Evolutionary conservation across 164 flowering plant species (phyloP), one percentile per base, ranked within the genome.

Genomic region (Nelumbo lutea): DNA sequence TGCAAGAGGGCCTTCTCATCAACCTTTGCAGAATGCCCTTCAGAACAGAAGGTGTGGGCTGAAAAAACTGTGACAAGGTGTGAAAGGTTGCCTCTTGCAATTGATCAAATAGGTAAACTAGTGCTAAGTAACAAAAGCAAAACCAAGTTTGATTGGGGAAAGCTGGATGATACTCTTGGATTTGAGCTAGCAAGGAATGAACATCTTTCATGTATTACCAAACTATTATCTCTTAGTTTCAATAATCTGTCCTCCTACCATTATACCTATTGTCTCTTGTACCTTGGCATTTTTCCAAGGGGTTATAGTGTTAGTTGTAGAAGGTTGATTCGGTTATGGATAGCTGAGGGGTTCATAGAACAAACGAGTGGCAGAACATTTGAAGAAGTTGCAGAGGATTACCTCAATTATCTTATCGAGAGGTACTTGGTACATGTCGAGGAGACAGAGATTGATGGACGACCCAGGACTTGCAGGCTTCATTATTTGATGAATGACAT

Each of bases 401-500:
- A 67, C 62, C n/a, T 67, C 15, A n/a, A 46, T 38, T 43, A 68
- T 15, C 64, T 68, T 14, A 48, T 60, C 0, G 3, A 5, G 11
- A 9, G 64, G 42, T 59, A 40, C 27, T 27, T 75, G 65, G 15
- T 75, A 61, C 73, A 70, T 41, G 61, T 64, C 2, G 40, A 3
- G 1, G 40, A 47, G 4, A 27, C 2, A 6, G 42, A 66, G 6
- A 0, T 3, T 38, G 6, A 10, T 43, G 68, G 60, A 9, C 39
- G 68, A 42, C 4, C 46, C 6, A 46, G 13, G 67, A 11, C 11
- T 1, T 67, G 57, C 50, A 50, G 68, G 6, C 10, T 70, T n/a
- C 73, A 70, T 56, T 67, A 75, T 66, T 27, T 75, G 11, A 62
- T 75, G 65, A 46, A 65, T 2, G 74, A 70, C 1, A 9, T 75